Percentiles rank a stretch among this genome's conserved stretches.
Evolutionary conservation across 2,329 filamentous ascomycete genomes (phyloP).

Genomic region (Monilinia laxa): DNA sequence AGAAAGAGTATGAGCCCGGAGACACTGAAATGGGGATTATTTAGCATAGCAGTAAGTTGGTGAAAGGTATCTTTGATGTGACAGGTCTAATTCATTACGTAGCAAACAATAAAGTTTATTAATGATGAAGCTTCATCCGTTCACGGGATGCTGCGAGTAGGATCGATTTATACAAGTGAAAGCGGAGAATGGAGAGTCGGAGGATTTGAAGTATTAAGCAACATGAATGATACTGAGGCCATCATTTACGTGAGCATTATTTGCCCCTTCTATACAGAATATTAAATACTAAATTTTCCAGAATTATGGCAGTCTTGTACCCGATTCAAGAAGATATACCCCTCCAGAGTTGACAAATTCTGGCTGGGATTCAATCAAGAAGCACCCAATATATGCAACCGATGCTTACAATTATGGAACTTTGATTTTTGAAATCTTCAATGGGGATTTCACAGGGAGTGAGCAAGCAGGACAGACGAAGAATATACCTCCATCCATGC

Average conservation of each 20-base stretch:
- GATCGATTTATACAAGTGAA: slow-evolving; percentile 88
- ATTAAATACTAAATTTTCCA: slow-evolving; percentile 41
- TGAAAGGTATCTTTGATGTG: background rate
- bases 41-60: slow-evolving; percentile 71
- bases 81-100: slow-evolving; percentile 19
- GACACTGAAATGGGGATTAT: slow-evolving; percentile 94
- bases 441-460: slow-evolving; percentile 71
- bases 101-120: slow-evolving; percentile 93
- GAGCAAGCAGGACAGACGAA: slow-evolving; percentile 86
- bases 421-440: slow-evolving; percentile 88
- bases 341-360: slow-evolving; percentile 81
- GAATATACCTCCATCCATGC: slow-evolving; percentile 82
- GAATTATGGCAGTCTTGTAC: slow-evolving; percentile 84
- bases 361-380: slow-evolving; percentile 91
- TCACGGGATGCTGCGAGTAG: slow-evolving; percentile 81
- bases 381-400: slow-evolving; percentile 74
- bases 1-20: slow-evolving; percentile 84
- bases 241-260: slow-evolving; percentile 68
- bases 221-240: slow-evolving; percentile 92
- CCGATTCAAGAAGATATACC: slow-evolving; percentile 79
- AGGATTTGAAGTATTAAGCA: slow-evolving; percentile 91
- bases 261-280: background rate
- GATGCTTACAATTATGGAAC: slow-evolving; percentile 87
- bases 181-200: slow-evolving; percentile 98
- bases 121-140: slow-evolving; percentile 91